A percentile compares a stretch with the other conserved stretches of the same genome.
Evolutionary conservation across 1,284 basidiomycete genomes (phyloP).

Genomic region (Rhizopogon hawkerae): DNA sequence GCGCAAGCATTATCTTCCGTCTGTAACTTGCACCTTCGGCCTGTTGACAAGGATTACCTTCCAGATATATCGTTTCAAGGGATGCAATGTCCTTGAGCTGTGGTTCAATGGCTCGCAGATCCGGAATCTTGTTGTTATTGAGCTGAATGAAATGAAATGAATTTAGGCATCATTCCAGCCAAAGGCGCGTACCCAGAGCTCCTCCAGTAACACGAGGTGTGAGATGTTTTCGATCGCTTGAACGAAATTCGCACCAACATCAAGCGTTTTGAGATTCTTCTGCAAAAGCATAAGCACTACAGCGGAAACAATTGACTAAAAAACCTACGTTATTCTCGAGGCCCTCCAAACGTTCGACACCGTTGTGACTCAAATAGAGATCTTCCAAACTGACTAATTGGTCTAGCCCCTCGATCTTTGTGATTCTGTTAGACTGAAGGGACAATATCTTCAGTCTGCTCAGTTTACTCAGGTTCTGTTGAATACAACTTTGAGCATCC

Average conservation of each 20-base stretch:
- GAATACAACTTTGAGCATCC: neutral
- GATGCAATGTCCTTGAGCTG: constrained; percentile 64
- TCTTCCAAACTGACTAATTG: constrained; percentile 73
- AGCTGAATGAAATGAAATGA: constrained; percentile 46
- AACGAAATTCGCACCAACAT: constrained; percentile 84
- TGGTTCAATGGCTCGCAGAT: constrained; percentile 58
- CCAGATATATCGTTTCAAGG: constrained; percentile 88
- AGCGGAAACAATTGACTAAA: neutral
- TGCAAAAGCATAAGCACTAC: constrained; percentile 23
- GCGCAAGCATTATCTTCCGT: constrained; percentile 80
- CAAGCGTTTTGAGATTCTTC: constrained; percentile 78
- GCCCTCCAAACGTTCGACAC: constrained; percentile 78
- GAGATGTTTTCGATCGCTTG: constrained; percentile 71
- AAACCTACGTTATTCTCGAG: constrained; percentile 70
- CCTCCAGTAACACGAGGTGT: constrained; percentile 71
- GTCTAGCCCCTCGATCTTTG: constrained; percentile 77
- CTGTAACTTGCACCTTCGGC: constrained; percentile 76
- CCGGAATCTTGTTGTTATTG: constrained; percentile 78
- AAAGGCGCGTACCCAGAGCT: constrained; percentile 78
- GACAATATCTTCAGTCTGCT: constrained; percentile 75
- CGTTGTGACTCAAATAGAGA: constrained; percentile 93
- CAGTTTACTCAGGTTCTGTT: constrained; percentile 53
- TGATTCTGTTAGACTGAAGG: constrained; percentile 91
- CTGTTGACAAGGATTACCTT: constrained; percentile 87
- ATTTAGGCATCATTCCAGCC: neutral